A percentile compares a stretch with the other conserved stretches of the same genome.
Evolutionary conservation across 306 rosid species (phyloP).

Genomic region (Quillaja saponaria): DNA sequence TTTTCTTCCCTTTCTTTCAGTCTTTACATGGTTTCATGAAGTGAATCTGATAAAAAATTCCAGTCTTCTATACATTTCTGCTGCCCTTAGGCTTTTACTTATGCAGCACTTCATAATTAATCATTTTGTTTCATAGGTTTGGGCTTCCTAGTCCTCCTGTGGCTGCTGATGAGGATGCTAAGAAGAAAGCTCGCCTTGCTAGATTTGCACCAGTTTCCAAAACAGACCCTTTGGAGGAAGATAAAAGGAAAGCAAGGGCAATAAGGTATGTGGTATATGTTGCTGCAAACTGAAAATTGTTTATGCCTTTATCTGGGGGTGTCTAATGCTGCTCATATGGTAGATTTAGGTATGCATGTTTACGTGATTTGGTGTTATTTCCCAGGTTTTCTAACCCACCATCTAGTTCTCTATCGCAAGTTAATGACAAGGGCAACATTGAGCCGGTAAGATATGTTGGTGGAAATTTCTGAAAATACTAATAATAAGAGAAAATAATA

Average conservation of each 20-base stretch:
- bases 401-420: constrained; percentile 44
- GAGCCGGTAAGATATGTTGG: constrained; percentile 55
- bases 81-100: neutral
- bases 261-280: constrained; percentile 44
- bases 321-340: neutral
- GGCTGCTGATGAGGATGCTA: constrained; percentile 56
- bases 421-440: constrained; percentile 54
- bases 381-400: constrained; percentile 65
- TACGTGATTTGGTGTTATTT: neutral
- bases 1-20: neutral
- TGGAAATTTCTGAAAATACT: neutral
- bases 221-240: constrained; percentile 72
- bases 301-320: neutral
- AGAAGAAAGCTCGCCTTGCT: constrained; percentile 88
- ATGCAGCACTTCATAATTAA: neutral
- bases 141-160: constrained; percentile 54
- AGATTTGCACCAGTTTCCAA: constrained; percentile 62
- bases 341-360: neutral
- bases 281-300: neutral
- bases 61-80: neutral
- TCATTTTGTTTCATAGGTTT: constrained; percentile 56
- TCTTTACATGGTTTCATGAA: neutral
- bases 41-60: neutral
- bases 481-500: neutral
- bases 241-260: constrained; percentile 79